Evolutionary conservation across 805 yeast species (phyloP).

Genomic region (Schwanniomyces occidentalis): DNA sequence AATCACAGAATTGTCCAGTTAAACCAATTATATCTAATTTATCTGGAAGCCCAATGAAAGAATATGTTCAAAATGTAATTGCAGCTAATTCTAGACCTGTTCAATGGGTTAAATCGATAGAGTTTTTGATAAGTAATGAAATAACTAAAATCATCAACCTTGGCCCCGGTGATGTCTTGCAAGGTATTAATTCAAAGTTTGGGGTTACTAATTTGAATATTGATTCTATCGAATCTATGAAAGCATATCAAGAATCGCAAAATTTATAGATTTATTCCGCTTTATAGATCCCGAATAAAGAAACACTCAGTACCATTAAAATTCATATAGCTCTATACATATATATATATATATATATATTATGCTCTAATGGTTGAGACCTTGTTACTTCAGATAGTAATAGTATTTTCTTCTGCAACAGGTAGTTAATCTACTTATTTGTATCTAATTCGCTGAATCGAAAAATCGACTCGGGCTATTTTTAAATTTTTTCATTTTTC

Average conservation of each 20-base stretch:
- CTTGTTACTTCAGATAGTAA: no score
- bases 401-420: no score
- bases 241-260: neutral
- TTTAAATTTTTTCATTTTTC: neutral
- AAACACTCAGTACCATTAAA: neutral
- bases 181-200: conserved; percentile 20
- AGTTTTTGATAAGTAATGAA: conserved; percentile 15
- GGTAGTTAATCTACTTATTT: no score
- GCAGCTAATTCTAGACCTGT: conserved; percentile 45
- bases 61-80: conserved; percentile 33
- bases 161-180: conserved; percentile 43
- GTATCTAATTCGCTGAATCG: no score
- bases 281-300: no score
- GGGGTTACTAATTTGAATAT: conserved; percentile 9
- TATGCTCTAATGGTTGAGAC: no score
- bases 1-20: conserved; percentile 2
- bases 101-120: conserved; percentile 39
- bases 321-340: neutral
- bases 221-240: conserved; percentile 9
- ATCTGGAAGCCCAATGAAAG: conserved; percentile 24
- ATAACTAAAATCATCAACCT: conserved; percentile 26
- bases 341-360: no score
- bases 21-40: conserved; percentile 41
- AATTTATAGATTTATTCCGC: neutral
- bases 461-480: conserved; percentile 1